phyloP scores from a whole-genome alignment of 768 basidiomycete species.

The Hypholoma sublateritium region DNA sequence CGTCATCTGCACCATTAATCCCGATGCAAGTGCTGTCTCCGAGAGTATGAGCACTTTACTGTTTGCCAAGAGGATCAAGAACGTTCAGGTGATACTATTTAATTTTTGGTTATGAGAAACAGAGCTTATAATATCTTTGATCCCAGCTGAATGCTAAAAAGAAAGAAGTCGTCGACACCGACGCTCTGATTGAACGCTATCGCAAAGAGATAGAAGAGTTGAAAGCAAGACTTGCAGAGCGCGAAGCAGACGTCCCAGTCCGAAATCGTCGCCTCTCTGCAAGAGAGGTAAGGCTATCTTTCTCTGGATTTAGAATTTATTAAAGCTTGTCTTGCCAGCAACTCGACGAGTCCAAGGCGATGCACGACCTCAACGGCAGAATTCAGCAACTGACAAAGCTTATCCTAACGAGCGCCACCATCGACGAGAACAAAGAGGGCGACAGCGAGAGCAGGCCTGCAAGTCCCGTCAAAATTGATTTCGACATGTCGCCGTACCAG shows the following conservation, averaged over 20 bases:
- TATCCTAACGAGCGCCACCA: constrained; percentile 82
- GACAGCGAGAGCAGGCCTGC: constrained; percentile 75
- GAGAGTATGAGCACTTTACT: constrained; percentile 88
- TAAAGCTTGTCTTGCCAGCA: constrained; percentile 43
- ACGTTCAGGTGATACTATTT: constrained; percentile 57
- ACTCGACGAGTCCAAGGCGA: constrained; percentile 83
- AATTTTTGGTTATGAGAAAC: not conserved
- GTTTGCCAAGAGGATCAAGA: constrained; percentile 91
- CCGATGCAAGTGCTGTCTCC: constrained; percentile 71
- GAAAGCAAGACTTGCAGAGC: constrained; percentile 66
- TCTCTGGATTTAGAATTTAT: not conserved
- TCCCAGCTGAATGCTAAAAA: constrained; percentile 77
- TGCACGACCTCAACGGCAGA: constrained; percentile 77
- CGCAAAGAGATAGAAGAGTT: constrained; percentile 93
- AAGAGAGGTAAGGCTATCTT: constrained; percentile 38
- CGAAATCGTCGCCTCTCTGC: constrained; percentile 49
- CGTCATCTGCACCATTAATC: constrained; percentile 95
- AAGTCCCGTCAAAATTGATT: constrained; percentile 88
- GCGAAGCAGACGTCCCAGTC: constrained; percentile 62
- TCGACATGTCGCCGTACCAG: constrained; percentile 86
- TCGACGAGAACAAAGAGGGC: constrained; percentile 67
- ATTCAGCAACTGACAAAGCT: constrained; percentile 84
- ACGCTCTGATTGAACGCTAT: constrained; percentile 92
- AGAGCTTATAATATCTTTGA: not conserved
- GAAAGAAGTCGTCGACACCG: constrained; percentile 92